Evolutionary conservation across 2,329 filamentous ascomycete species (phyloP).

Genomic region (Ophiosphaerella herpotricha): DNA sequence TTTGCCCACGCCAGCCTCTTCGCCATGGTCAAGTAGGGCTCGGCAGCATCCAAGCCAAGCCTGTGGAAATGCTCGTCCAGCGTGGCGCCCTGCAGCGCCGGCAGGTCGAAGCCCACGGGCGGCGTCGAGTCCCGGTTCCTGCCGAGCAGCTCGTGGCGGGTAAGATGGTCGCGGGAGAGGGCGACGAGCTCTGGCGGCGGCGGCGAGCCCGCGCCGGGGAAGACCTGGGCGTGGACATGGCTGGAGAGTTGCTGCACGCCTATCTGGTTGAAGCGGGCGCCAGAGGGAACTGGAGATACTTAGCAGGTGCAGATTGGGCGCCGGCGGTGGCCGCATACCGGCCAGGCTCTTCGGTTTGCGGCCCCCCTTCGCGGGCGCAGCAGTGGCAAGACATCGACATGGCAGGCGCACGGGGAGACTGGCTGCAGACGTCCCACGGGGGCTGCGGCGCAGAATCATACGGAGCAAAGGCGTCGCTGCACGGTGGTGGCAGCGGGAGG

Average conservation of each 20-base stretch:
- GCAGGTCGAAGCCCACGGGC: conserved; percentile 86
- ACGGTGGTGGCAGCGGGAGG: conserved; percentile 19
- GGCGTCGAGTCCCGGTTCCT: conserved; percentile 78
- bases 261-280: conserved; percentile 84
- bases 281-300: conserved; percentile 43
- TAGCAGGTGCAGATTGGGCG: background rate
- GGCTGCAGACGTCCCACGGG: conserved; percentile 24
- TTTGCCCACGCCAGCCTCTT: conserved; percentile 71
- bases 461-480: conserved; percentile 22
- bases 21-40: conserved; percentile 78
- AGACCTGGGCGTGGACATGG: conserved; percentile 82
- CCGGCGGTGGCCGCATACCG: conserved; percentile 17
- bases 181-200: conserved; percentile 74
- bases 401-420: conserved; percentile 8
- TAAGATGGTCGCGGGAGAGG: conserved; percentile 80
- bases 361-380: conserved; percentile 6
- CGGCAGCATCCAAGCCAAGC: conserved; percentile 82
- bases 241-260: conserved; percentile 91
- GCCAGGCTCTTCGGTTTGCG: conserved; percentile 20
- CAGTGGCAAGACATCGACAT: conserved; percentile 35
- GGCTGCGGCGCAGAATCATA: conserved; percentile 39
- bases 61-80: conserved; percentile 94
- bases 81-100: conserved; percentile 74
- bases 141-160: conserved; percentile 82
- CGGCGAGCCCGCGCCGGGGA: conserved; percentile 60